Evolutionary conservation across 306 rosid species (phyloP).

Genomic region (Fragaria vesca): DNA sequence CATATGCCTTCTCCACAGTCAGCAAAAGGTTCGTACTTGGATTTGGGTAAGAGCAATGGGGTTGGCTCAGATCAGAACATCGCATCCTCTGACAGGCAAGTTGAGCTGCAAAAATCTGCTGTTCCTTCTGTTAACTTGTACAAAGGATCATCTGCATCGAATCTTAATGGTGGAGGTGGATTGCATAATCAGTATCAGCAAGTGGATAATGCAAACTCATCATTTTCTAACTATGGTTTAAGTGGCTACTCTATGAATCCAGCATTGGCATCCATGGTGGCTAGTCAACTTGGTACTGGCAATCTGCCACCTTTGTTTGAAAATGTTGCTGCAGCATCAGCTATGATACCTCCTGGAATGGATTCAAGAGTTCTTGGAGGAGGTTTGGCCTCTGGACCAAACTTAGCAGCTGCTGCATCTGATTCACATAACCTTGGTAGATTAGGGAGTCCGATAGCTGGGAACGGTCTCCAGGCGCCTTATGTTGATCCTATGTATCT

Average conservation of each 20-base stretch:
- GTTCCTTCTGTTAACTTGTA: slow-evolving; percentile 45
- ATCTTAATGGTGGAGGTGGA: slow-evolving; percentile 60
- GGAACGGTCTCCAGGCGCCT: slow-evolving; percentile 69
- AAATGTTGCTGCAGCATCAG: slow-evolving; percentile 73
- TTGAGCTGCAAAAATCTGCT: slow-evolving; percentile 50
- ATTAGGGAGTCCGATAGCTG: slow-evolving; percentile 68
- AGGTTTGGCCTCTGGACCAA: slow-evolving; percentile 53
- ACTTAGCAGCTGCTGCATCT: slow-evolving; percentile 44
- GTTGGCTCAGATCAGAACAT: slow-evolving; percentile 45
- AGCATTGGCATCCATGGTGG: slow-evolving; percentile 70
- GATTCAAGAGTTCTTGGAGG: slow-evolving; percentile 76
- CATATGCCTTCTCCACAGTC: slow-evolving; percentile 35
- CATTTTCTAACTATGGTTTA: slow-evolving; percentile 63
- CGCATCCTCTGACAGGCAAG: slow-evolving; percentile 51
- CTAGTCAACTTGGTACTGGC: slow-evolving; percentile 71
- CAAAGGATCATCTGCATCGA: slow-evolving; percentile 63
- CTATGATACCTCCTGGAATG: slow-evolving; percentile 66
- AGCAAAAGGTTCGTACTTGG: slow-evolving; percentile 42
- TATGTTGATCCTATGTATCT: slow-evolving; percentile 83
- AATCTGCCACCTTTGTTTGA: slow-evolving; percentile 76
- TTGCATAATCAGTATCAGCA: slow-evolving; percentile 61
- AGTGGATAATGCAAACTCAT: slow-evolving; percentile 57
- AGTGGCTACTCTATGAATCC: slow-evolving; percentile 76
- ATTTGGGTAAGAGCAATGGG: slow-evolving; percentile 50
- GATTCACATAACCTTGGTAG: slow-evolving; percentile 66